Base-by-base conservation (phyloP, 78 protist genomes). In the Pigoraptor vietnamica region DNA sequence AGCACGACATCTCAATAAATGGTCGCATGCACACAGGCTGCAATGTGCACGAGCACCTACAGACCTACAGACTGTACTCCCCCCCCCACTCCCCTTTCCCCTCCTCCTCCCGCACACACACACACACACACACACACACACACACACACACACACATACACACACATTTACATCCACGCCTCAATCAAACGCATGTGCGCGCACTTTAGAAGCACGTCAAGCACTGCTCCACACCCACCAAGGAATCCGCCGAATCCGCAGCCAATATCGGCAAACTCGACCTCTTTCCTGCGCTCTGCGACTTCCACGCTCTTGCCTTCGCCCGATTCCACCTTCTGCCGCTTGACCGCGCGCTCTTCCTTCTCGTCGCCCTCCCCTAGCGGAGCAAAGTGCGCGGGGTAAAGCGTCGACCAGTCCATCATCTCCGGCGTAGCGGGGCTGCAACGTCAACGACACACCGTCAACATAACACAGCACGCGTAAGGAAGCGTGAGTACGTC, bases 211-310 rank as follows among this genome's bases (percentile, higher is more conserved):
- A n/a, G n/a, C n/a, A n/a, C n/a, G n/a, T n/a, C n/a, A n/a, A n/a
- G n/a, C n/a, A n/a, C n/a, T n/a, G n/a, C n/a, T n/a, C n/a, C n/a
- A 10, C 92, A 90, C 86, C 23, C 1, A 88, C 92, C 2, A 10
- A 95, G 89, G 1, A 98, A 89, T 0, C 99, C 99, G 91, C 99
- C 99, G 36, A 93, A 98, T 0, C 99, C 99, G 55, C 99, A 98
- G 39, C 99, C 99, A 24, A 98, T 90, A 82, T 98, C 99, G 81
- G 95, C 94, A 55, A 96, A 81, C 40, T 92, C 94, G 35, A 95
- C 96, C 33, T 32, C 40, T 23, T 89, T 86, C 35, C 79, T 39
- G 34, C 55, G 35, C 1, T 90, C 29, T 23, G 23, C 40, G 25
- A 40, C 34, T 32, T 38, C 67, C 29, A 6, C 67, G 67, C 67